A percentile compares a stretch with the other conserved stretches of the same genome.
phyloP scores from a whole-genome alignment of 306 rosid genomes.

The Ceratonia siliqua region DNA sequence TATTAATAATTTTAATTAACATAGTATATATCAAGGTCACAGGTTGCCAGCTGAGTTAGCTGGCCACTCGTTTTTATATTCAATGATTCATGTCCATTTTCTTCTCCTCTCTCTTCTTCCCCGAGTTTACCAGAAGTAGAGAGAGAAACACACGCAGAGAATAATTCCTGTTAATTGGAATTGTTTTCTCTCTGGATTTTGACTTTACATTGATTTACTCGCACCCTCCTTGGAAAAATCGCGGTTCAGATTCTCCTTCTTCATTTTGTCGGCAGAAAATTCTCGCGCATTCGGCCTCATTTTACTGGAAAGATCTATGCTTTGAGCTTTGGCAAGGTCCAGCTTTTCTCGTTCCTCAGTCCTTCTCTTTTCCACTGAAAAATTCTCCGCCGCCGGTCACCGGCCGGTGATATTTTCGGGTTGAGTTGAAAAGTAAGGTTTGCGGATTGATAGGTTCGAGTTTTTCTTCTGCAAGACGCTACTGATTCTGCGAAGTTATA shows the following conservation, averaged over 20 bases:
- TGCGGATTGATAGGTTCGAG: conserved; percentile 21
- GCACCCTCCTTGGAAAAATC: not conserved
- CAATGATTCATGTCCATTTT: conserved; percentile 17
- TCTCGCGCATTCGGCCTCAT: conserved; percentile 27
- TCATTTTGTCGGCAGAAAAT: not conserved
- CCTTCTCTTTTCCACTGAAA: not conserved
- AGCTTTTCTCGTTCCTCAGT: not conserved
- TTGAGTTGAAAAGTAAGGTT: conserved; percentile 35
- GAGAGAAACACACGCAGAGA: conserved; percentile 28
- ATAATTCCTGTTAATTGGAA: conserved; percentile 36
- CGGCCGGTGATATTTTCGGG: conserved; percentile 14
- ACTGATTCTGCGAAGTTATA: conserved; percentile 33
- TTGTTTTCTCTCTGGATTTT: conserved; percentile 35
- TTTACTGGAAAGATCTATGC: conserved; percentile 42
- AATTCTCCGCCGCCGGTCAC: conserved; percentile 15
- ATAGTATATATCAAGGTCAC: conserved; percentile 43
- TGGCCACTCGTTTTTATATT: conserved; percentile 72
- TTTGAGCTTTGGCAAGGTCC: conserved; percentile 34
- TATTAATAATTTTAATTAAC: not conserved
- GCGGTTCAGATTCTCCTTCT: conserved; percentile 17
- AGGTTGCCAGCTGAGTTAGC: conserved; percentile 62
- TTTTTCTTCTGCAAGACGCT: conserved; percentile 43
- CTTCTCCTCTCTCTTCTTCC: conserved; percentile 26
- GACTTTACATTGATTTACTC: conserved; percentile 40
- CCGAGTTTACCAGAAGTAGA: conserved; percentile 48